Evolutionary conservation across 2,329 filamentous ascomycete species (phyloP).

Genomic region (Fusarium sp.): DNA sequence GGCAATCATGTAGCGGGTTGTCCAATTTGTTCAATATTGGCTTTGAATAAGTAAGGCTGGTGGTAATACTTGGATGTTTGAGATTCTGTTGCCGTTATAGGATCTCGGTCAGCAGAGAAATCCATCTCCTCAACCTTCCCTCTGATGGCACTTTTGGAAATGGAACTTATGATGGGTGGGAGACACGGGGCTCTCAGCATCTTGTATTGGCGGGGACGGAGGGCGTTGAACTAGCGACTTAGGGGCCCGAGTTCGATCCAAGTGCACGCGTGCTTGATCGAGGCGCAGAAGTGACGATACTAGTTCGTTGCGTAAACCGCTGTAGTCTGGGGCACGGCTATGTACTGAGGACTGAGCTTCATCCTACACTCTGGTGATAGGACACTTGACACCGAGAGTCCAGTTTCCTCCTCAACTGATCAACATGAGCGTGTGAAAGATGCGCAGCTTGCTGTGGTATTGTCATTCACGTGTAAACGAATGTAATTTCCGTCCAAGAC

Average conservation of each 20-base stretch:
- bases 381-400: background rate
- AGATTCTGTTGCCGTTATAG: slow-evolving; percentile 20
- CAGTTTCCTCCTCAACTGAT: background rate
- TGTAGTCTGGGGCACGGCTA: slow-evolving; percentile 12
- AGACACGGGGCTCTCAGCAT: slow-evolving; percentile 5
- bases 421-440: background rate
- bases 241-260: slow-evolving; percentile 7
- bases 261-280: slow-evolving; percentile 27
- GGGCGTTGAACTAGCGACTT: slow-evolving; percentile 31
- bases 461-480: background rate
- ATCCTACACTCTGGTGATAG: background rate
- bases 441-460: background rate
- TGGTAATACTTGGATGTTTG: background rate
- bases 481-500: background rate
- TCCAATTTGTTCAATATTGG: background rate
- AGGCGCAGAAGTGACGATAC: slow-evolving; percentile 30
- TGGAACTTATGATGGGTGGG: background rate
- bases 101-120: background rate
- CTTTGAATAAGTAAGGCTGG: background rate
- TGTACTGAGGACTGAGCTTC: background rate
- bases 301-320: slow-evolving; percentile 7
- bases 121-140: background rate
- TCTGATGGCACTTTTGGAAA: background rate
- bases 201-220: slow-evolving; percentile 14
- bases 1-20: background rate